Base-by-base conservation (phyloP, 2,329 filamentous ascomycete genomes). In the Fusarium multiceps region DNA sequence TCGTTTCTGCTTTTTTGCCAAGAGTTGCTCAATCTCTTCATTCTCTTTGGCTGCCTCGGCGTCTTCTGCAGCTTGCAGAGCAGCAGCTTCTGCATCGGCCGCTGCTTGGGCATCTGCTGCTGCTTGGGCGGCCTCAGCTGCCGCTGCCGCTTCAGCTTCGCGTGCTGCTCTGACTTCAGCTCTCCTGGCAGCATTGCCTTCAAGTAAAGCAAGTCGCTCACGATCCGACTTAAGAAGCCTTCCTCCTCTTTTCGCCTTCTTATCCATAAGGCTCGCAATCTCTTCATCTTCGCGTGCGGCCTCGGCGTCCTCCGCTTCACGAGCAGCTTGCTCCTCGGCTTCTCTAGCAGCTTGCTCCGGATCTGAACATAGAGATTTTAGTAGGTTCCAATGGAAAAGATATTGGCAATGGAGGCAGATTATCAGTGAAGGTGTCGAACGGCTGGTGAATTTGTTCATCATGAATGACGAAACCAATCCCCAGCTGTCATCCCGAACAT, bases 381-480 rank as follows among this genome's bases (percentile, higher is more conserved):
- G 81, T 80, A 76, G 84, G 74, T 62, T 87, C 81, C 74, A 84
- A 25, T 7, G 77, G 55, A 78, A 78, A 37, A 83, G 85, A 82
- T 43, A 83, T 85, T 42, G 85, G 84, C 55, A 80, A 82, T 70
- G 82, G 84, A 64, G 85, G 83, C 66, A 83, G 82, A 57, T 80
- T 79, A 61, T 84, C 76, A 72, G 77, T 78, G 60, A 82, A 79
- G 75, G 78, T 73, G 45, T 79, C 69, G 79, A 79, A 58, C 70
- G 69, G 63, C 76, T 72, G 73, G 83, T 83, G 74, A 81, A 83
- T 71, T 83, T 83, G 70, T 82, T 83, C 69, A 83, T 83, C 59
- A 79, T 77, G 60, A 80, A 79, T 60, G 74, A 77, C 66, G 76
- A 78, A 59, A 78, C 79, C 81, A 84, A 66, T 74, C 81, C 82